Base-by-base conservation (phyloP, 2,329 filamentous ascomycete genomes). In the Colletotrichum eleusines region DNA sequence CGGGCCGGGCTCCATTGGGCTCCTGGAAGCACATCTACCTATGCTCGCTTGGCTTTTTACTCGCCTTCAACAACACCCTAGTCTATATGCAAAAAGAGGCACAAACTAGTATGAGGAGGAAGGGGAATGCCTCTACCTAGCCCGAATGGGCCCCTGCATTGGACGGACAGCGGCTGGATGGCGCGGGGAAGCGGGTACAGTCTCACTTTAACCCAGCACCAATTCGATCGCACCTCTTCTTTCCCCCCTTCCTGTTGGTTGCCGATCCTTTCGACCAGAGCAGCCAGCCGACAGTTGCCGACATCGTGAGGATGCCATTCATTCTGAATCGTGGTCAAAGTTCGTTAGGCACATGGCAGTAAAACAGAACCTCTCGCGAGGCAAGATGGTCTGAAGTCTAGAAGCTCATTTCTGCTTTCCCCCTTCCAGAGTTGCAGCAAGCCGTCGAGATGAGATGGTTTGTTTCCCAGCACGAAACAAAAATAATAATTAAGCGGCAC, bases 101-200 rank as follows among this genome's bases (percentile, higher is more conserved):
- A 40, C 18, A 55, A 59, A n/a, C n/a, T n/a, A n/a, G n/a, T n/a
- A n/a, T n/a, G n/a, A n/a, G 63, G 42, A 31, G 44, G 23, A 62
- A 38, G 33, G 57, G 67, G 42, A 70, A 51, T 70, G 7, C 31
- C 31, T n/a, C n/a, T 33, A 33, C 31, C 31, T 33, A 26, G 57
- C 57, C 63, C 50, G 50, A 70, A 18, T 66, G 40, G 55, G 55
- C 63, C n/a, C 68, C 63, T 70, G 57, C 63, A 46, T 62, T 46
- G 7, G n/a, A 4, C 7, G 46, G 57, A n/a, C 18, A 44, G 38
- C 26, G 48, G 51, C 40, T 61, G 46, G 42, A 33, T 23, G 42
- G 28, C 62, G 63, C 57, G 69, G 64, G 69, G 64, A 63, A 55
- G 31, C 44, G 48, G 48, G 23, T 44, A 48, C 55, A 38, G 23